Evolutionary conservation across 768 basidiomycete species (phyloP), one percentile per base, ranked within the genome.

Genomic region (Mycena olivaceomarginata): DNA sequence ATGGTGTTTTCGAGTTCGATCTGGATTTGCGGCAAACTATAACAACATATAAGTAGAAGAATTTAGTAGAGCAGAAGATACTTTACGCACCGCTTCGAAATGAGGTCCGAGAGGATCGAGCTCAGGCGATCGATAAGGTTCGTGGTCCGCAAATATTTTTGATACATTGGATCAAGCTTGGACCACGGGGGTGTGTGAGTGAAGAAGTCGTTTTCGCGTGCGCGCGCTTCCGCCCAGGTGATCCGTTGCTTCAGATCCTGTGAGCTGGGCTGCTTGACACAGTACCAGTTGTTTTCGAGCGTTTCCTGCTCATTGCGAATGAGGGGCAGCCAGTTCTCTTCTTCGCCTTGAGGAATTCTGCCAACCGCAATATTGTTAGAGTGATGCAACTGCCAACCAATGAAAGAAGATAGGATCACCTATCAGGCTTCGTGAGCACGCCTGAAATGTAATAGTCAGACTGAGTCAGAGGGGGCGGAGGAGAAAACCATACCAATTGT

Each of bases 341-440:
- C 91, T 40, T 92, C 91, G 0, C 91, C 92, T 15, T n/a, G n/a
- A 0, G 90, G 90, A 73, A 93, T 94, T n/a, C 72, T 67, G 10
- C 20, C 10, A 12, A 18, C 25, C 25, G 18, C 16, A 41, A 45
- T 45, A 39, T 18, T 31, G 10, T 20, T 22, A n/a, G 18, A n/a
- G 18, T 8, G 4, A 45, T n/a, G 18, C 18, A 51, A n/a, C n/a
- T n/a, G n/a, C n/a, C n/a, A n/a, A 20, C 2, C 9, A 10, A 31
- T 45, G 43, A 46, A 25, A n/a, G 6, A 51, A 41, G 8, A 25
- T 59, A 12, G 25, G 11, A 7, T n/a, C 18, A 70, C 74, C 93
- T 91, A 77, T 95, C 94, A 0, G 94, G 94, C 77, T 96, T 95
- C 0, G 94, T 96, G n/a, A 95, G 87, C 22, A 95, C 93, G 64